A percentile compares a stretch with the other conserved stretches of the same genome.
phyloP scores from a whole-genome alignment of 1,139 yeast species.

The Pichia cactophila region DNA sequence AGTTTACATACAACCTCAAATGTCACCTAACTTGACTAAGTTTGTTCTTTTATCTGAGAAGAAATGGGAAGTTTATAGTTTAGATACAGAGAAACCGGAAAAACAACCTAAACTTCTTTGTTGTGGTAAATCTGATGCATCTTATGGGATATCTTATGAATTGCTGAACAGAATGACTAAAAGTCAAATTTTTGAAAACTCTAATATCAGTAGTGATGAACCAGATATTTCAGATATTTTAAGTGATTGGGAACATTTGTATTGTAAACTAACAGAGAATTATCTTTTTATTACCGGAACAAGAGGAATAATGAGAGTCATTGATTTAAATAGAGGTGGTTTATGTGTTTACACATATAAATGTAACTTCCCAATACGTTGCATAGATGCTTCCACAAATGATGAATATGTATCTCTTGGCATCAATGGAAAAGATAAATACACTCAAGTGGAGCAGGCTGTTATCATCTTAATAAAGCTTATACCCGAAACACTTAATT shows the following conservation, averaged over 20 bases:
- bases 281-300: slow-evolving; percentile 67
- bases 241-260: slow-evolving; percentile 55
- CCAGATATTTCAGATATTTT: slow-evolving; percentile 17
- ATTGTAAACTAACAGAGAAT: slow-evolving; percentile 56
- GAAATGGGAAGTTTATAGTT: slow-evolving; percentile 65
- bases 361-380: slow-evolving; percentile 70
- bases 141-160: slow-evolving; percentile 46
- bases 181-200: slow-evolving; percentile 19
- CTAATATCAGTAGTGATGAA: slow-evolving; percentile 20
- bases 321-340: slow-evolving; percentile 51
- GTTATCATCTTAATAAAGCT: slow-evolving; percentile 45
- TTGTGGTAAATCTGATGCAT: slow-evolving; percentile 64
- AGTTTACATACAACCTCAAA: slow-evolving; percentile 49
- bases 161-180: slow-evolving; percentile 25
- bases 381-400: slow-evolving; percentile 61
- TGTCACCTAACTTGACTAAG: slow-evolving; percentile 53
- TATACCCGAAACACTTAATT: slow-evolving; percentile 3
- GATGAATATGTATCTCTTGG: slow-evolving; percentile 71
- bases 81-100: slow-evolving; percentile 35
- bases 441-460: slow-evolving; percentile 70
- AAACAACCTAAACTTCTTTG: slow-evolving; percentile 51
- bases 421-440: slow-evolving; percentile 68
- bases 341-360: slow-evolving; percentile 60
- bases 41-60: slow-evolving; percentile 60
- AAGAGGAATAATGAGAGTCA: slow-evolving; percentile 59